Percentiles rank a stretch among this genome's conserved stretches.
Evolutionary conservation across 345 rosid species (phyloP).

Genomic region (Bruguiera sexangula): DNA sequence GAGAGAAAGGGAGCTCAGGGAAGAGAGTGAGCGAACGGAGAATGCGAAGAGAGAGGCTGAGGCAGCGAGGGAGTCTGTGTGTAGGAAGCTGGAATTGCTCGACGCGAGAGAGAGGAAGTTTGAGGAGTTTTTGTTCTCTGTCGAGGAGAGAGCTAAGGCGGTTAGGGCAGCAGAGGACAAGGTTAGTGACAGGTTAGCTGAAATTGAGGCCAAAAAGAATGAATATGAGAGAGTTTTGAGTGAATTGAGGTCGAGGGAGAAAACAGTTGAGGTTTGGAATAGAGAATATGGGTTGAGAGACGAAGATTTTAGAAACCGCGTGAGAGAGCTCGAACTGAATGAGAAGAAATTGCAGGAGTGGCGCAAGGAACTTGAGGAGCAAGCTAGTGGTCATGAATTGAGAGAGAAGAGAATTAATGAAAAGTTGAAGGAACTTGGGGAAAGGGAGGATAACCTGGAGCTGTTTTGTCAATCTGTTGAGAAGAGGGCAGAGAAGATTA

Average conservation of each 20-base stretch:
- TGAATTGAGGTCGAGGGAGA: neutral
- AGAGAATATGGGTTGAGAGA: conserved; percentile 9
- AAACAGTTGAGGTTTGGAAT: conserved; percentile 3
- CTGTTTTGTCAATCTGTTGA: neutral
- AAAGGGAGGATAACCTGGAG: neutral
- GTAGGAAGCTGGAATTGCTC: neutral
- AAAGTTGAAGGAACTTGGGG: conserved; percentile 4
- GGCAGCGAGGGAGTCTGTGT: conserved; percentile 17
- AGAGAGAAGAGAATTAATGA: neutral
- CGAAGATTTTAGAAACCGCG: neutral
- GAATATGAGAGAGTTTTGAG: neutral
- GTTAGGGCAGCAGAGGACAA: neutral
- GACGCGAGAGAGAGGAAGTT: neutral
- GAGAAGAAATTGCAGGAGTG: neutral
- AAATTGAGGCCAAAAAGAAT: conserved; percentile 1
- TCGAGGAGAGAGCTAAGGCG: neutral
- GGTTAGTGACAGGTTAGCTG: neutral
- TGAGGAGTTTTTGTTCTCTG: too few relatives aligned
- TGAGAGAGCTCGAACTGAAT: conserved; percentile 10
- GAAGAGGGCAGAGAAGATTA: conserved; percentile 15
- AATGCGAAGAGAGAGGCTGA: neutral
- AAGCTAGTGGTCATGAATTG: neutral
- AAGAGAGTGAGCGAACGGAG: neutral
- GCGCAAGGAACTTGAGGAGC: neutral
- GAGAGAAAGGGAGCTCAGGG: neutral